Evolutionary conservation across 257 asterid species (phyloP).

Genomic region (Eucommia ulmoides): DNA sequence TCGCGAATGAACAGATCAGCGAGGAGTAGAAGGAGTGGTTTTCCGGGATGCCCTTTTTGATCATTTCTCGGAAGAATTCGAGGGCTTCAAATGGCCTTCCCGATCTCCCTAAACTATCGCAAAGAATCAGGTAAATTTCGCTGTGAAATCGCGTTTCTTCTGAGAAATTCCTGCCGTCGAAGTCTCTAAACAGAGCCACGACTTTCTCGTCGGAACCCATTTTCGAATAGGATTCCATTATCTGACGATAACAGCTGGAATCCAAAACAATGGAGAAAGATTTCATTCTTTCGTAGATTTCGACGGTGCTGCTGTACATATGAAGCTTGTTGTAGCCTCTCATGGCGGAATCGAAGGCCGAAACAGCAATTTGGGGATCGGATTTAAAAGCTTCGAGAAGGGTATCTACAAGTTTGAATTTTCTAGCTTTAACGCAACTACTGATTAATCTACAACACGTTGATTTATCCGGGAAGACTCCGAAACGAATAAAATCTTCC

Average conservation of each 20-base stretch:
- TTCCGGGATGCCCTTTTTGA: constrained; percentile 26
- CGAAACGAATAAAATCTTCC: constrained; percentile 36
- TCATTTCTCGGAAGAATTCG: constrained; percentile 50
- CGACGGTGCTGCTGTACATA: constrained; percentile 57
- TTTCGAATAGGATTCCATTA: constrained; percentile 65
- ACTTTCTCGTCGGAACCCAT: constrained; percentile 27
- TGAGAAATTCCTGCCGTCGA: constrained; percentile 14
- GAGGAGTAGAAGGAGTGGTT: constrained; percentile 54
- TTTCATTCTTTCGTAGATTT: constrained; percentile 36
- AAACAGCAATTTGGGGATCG: constrained; percentile 31
- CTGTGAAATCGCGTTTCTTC: constrained; percentile 11
- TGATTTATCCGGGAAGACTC: constrained; percentile 42
- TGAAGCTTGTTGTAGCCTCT: constrained; percentile 76
- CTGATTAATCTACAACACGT: constrained; percentile 43
- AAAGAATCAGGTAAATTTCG: constrained; percentile 38
- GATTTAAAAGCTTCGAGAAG: constrained; percentile 32
- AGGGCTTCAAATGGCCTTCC: constrained; percentile 54
- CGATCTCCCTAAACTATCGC: constrained; percentile 52
- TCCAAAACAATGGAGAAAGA: constrained; percentile 28
- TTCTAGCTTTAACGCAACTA: constrained; percentile 57
- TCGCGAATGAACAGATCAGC: constrained; percentile 44
- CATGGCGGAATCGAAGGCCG: constrained; percentile 68
- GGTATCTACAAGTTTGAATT: constrained; percentile 41
- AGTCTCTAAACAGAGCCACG: constrained; percentile 33
- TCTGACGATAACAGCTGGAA: constrained; percentile 35